Evolutionary conservation across 2,329 filamentous ascomycete genomes (phyloP), one percentile per base, ranked within the genome.

Genomic region (Cordyceps farinosa): DNA sequence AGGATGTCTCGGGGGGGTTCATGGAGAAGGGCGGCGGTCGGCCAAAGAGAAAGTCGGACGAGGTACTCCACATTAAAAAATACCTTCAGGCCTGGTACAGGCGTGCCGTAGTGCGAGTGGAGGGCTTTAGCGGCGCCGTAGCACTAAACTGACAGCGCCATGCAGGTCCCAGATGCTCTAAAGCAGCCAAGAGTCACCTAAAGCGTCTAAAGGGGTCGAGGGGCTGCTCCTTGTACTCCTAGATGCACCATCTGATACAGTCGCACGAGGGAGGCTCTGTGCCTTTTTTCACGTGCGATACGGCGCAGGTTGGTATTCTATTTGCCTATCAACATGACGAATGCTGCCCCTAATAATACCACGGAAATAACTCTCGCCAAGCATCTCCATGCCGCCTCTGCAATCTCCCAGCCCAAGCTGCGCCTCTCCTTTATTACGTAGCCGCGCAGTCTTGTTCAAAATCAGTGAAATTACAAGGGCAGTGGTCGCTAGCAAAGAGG

Each of bases 11-110:
- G 30, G 51, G 50, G 22, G 47, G 22, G 34, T 11, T 53, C 42
- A 54, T 7, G 15, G 60, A 62, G 56, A 62, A 62, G 60, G 60
- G 60, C 44, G 60, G 32, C 52, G 52, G 52, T 32, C 56, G 45
- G 27, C 53, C 27, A 32, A 29, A 38, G 42, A 53, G 7, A 17
- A 27, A 48, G 29, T 8, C 38, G 22, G 5, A 38, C 15, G 38
- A 9, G 40, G 32, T 30, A 27, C 48, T 61, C 58, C 58, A 61
- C 58, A 59, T 38, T n/a, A 13, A 53, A 29, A 50, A 59, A 48
- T 13, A 30, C n/a, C 50, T 8, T 22, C 17, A 11, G 34, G 3
- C n/a, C 10, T 29, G 15, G 13, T 32, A 44, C 50, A 45, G 15
- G 17, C 13, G 22, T 40, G 32, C 13, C 32, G 3, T 50, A 47